These are phyloP conservation scores for Dioscorea alata DNA, from an alignment of 106 monocot species.

Conservation along the genomic window DNA sequence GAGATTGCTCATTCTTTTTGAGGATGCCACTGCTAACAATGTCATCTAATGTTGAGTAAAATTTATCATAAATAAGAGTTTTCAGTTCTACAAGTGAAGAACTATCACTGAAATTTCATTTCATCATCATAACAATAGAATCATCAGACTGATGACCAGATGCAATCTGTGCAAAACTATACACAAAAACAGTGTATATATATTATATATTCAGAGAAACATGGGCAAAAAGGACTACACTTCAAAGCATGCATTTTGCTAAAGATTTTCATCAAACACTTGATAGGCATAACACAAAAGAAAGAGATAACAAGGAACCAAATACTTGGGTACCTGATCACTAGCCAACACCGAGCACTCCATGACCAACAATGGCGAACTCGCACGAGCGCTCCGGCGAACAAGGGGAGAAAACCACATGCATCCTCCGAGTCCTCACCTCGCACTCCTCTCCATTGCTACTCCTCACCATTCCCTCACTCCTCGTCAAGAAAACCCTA, in stretches of 20 bases:
- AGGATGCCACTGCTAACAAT: too few species aligned
- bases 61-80: too few species aligned
- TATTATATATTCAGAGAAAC: too few species aligned
- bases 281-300: not conserved
- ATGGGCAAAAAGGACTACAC: too few species aligned
- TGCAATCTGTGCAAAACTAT: too few species aligned
- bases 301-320: not conserved
- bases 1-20: too few species aligned
- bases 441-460: not conserved
- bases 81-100: too few species aligned
- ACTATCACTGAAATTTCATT: too few species aligned
- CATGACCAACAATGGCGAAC: slow-evolving; percentile 58
- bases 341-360: slow-evolving; percentile 30
- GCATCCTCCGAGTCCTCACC: slow-evolving; percentile 37
- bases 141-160: too few species aligned
- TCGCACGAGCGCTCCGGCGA: slow-evolving; percentile 54
- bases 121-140: too few species aligned
- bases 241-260: not conserved
- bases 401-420: slow-evolving; percentile 84
- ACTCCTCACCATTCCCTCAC: slow-evolving; percentile 8
- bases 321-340: not conserved
- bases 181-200: too few species aligned
- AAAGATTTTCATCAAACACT: not conserved
- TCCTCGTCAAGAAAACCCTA: slow-evolving; percentile 69
- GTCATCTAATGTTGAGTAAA: too few species aligned